These are phyloP conservation scores for Xeromyces bisporus DNA, from an alignment of 495 filamentous ascomycete genomes.

Conservation along the genomic window DNA sequence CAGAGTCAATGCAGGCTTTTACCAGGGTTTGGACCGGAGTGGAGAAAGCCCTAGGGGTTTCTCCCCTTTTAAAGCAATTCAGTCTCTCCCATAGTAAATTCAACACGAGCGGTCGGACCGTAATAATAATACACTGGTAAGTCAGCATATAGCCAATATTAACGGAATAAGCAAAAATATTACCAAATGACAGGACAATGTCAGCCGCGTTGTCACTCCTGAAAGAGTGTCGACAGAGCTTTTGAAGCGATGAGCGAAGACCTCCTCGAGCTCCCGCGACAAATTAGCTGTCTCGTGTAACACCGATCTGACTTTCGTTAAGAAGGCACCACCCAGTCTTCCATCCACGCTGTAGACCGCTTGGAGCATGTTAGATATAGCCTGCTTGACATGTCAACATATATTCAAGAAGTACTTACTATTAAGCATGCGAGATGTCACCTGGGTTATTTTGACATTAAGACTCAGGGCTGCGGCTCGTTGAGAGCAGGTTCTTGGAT, in stretches of 20 bases:
- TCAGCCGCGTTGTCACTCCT: slow-evolving; percentile 15
- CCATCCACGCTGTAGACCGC: slow-evolving; percentile 17
- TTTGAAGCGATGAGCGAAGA: slow-evolving; percentile 13
- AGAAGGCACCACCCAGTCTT: slow-evolving; percentile 12
- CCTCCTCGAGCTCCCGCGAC: slow-evolving; percentile 12
- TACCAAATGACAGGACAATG: slow-evolving; percentile 16
- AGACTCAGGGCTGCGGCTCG: slow-evolving; percentile 12
- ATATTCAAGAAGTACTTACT: slow-evolving; percentile 3
- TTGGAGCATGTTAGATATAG: too few species aligned
- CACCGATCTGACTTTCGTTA: slow-evolving; percentile 12
- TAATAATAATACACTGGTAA: slow-evolving; percentile 15
- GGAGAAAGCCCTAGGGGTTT: slow-evolving; percentile 6
- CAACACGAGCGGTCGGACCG: slow-evolving; percentile 15
- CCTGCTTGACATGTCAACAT: too few species aligned
- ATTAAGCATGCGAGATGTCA: slow-evolving; percentile 11
- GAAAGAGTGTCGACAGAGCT: slow-evolving; percentile 12
- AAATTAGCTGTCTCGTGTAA: slow-evolving; percentile 13
- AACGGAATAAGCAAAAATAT: slow-evolving; percentile 1
- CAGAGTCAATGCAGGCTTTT: slow-evolving; percentile 13
- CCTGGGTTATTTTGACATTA: slow-evolving; percentile 15
- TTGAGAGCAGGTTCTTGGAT: slow-evolving; percentile 8
- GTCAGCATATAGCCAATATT: not conserved
- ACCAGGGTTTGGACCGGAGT: slow-evolving; percentile 12
- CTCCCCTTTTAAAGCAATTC: slow-evolving; percentile 8
- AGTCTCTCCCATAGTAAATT: slow-evolving; percentile 13